These are phyloP conservation scores for Phytophthora capsici DNA, from an alignment of 352 stramenopile species.

Conservation along the genomic window DNA sequence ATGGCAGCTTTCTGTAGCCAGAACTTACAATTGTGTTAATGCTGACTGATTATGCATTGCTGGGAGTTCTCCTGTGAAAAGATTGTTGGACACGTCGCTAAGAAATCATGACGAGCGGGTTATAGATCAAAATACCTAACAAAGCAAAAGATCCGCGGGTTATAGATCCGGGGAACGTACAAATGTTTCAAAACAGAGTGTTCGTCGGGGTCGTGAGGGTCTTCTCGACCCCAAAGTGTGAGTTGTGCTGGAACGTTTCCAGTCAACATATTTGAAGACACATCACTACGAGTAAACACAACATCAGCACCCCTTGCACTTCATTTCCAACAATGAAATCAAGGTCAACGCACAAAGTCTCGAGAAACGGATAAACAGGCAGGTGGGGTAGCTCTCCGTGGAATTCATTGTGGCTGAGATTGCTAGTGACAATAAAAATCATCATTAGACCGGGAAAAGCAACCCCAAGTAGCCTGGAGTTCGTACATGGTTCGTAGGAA, in stretches of 20 bases:
- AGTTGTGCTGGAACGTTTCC: conserved; percentile 47
- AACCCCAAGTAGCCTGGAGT: neutral
- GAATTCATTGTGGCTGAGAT: conserved; percentile 61
- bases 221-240: conserved; percentile 47
- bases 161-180: conserved; percentile 38
- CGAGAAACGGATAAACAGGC: conserved; percentile 42
- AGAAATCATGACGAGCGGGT: neutral
- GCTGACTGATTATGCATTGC: conserved; percentile 51
- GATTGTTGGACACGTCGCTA: conserved; percentile 63
- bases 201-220: conserved; percentile 61
- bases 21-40: conserved; percentile 59
- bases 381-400: conserved; percentile 42
- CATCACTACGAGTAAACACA: conserved; percentile 41
- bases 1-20: neutral
- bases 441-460: conserved; percentile 8
- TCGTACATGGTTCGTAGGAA: conserved; percentile 61
- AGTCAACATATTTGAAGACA: conserved; percentile 61
- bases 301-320: no score
- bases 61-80: conserved; percentile 46
- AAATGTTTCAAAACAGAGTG: conserved; percentile 48
- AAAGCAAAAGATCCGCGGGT: no score
- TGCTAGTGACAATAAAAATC: conserved; percentile 30
- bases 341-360: conserved; percentile 41
- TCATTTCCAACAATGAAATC: neutral
- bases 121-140: no score